Conservation (phyloP, 2,329 filamentous ascomycete genomes). For the Aspergillus aculeatus region DNA sequence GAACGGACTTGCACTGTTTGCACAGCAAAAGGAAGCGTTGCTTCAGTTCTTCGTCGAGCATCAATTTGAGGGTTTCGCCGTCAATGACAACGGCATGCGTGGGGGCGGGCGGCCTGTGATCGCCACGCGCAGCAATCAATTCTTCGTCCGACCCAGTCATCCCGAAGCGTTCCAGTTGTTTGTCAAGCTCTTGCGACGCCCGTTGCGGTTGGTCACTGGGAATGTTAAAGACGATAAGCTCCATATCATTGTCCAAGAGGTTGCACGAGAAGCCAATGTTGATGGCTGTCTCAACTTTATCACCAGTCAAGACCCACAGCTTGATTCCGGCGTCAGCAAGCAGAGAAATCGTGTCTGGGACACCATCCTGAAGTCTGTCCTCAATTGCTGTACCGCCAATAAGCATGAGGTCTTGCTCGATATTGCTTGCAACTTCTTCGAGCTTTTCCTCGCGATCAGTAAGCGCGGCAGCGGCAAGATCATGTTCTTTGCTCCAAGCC, state of each 20-base stretch:
- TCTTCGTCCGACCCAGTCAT: conserved; percentile 85
- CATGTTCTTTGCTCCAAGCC: conserved; percentile 81
- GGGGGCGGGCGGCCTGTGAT: conserved; percentile 79
- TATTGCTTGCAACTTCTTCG: conserved; percentile 82
- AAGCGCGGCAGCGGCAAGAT: conserved; percentile 79
- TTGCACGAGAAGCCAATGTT: conserved; percentile 99
- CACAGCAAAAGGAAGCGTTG: conserved; percentile 93
- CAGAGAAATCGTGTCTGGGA: conserved; percentile 90
- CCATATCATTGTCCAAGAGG: conserved; percentile 95
- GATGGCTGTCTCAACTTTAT: conserved; percentile 99
- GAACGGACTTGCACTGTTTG: conserved; percentile 93
- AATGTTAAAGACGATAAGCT: conserved; percentile 84
- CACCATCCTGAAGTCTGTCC: conserved; percentile 92
- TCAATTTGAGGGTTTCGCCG: conserved; percentile 86
- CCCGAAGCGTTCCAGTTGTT: conserved; percentile 68
- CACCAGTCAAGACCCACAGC: conserved; percentile 95
- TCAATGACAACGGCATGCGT: conserved; percentile 95
- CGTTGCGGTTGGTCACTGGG: conserved; percentile 67
- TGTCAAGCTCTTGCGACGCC: conserved; percentile 71
- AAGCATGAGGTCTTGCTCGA: conserved; percentile 84
- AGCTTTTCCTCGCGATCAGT: conserved; percentile 88
- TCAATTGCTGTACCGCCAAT: conserved; percentile 96
- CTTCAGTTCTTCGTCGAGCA: conserved; percentile 76
- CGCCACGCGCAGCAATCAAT: conserved; percentile 71
- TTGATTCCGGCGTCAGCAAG: conserved; percentile 94